phyloP scores from a whole-genome alignment of 148 eudicot species.

The Dianthus caryophyllus region DNA sequence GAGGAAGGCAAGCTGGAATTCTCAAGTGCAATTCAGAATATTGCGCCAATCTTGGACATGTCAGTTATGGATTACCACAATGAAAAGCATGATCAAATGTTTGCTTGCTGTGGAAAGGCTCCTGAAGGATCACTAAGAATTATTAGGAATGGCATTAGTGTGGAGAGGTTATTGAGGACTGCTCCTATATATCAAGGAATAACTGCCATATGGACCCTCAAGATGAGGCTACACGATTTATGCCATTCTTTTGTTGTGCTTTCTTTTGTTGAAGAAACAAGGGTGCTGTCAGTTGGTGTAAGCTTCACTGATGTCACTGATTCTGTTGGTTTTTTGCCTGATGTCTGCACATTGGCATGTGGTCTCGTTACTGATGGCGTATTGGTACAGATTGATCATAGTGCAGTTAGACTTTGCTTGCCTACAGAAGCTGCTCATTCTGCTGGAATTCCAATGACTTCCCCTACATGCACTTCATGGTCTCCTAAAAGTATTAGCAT shows the following conservation, averaged over 20 bases:
- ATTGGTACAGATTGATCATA: slow-evolving; percentile 73
- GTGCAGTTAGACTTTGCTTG: slow-evolving; percentile 67
- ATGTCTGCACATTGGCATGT: slow-evolving; percentile 94
- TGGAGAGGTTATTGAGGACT: slow-evolving; percentile 82
- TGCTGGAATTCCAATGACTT: slow-evolving; percentile 46
- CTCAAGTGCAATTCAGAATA: slow-evolving; percentile 70
- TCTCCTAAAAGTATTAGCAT: slow-evolving; percentile 63
- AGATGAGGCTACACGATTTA: slow-evolving; percentile 57
- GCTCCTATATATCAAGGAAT: slow-evolving; percentile 85
- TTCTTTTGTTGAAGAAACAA: slow-evolving; percentile 95
- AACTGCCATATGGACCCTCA: slow-evolving; percentile 83
- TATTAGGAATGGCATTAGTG: slow-evolving; percentile 81
- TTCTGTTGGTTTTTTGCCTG: slow-evolving; percentile 74
- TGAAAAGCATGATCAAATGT: slow-evolving; percentile 93
- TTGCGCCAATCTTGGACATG: slow-evolving; percentile 93
- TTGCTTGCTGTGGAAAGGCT: slow-evolving; percentile 94
- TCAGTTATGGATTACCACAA: slow-evolving; percentile 77
- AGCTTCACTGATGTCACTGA: slow-evolving; percentile 95
- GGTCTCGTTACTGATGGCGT: slow-evolving; percentile 72
- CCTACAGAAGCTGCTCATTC: slow-evolving; percentile 57
- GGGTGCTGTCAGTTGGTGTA: slow-evolving; percentile 91
- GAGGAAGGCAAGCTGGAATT: slow-evolving; percentile 55
- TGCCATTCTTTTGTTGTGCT: slow-evolving; percentile 82
- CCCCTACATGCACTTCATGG: slow-evolving; percentile 70
- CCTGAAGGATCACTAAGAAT: slow-evolving; percentile 93